Evolutionary conservation across 352 stramenopile genomes (phyloP).

Genomic region (Globisporangium megalacanthum): DNA sequence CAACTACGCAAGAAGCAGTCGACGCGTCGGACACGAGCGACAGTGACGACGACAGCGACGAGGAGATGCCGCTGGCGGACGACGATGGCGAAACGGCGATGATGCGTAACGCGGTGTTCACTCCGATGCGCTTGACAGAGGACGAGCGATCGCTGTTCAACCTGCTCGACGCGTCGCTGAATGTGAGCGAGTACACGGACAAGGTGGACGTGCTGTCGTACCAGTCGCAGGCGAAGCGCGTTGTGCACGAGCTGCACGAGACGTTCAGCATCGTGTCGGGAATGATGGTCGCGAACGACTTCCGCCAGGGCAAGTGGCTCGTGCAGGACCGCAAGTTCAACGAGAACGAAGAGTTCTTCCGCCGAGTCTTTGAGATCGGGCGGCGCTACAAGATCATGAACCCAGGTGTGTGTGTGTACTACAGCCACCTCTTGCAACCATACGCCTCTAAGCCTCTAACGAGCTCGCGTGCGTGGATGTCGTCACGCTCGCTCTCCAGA

Average conservation of each 20-base stretch:
- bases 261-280: conserved; percentile 90
- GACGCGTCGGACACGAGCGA: conserved; percentile 16
- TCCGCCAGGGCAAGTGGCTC: conserved; percentile 79
- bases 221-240: conserved; percentile 58
- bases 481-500: conserved; percentile 82
- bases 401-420: conserved; percentile 30
- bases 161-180: conserved; percentile 91
- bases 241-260: conserved; percentile 88
- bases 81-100: conserved; percentile 29
- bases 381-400: conserved; percentile 98
- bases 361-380: conserved; percentile 92
- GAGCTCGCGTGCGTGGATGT: conserved; percentile 49
- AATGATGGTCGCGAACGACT: conserved; percentile 89
- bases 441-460: conserved; percentile 18
- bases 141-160: conserved; percentile 93
- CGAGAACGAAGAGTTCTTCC: conserved; percentile 86
- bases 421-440: conserved; percentile 17
- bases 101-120: conserved; percentile 91
- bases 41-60: conserved; percentile 27
- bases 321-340: conserved; percentile 88
- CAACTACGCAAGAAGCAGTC: neutral
- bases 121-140: conserved; percentile 93
- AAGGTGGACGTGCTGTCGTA: conserved; percentile 85
- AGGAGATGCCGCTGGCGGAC: neutral
- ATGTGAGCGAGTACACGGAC: conserved; percentile 93